Evolutionary conservation across 345 rosid species (phyloP).

Genomic region (Murraya koenigii): DNA sequence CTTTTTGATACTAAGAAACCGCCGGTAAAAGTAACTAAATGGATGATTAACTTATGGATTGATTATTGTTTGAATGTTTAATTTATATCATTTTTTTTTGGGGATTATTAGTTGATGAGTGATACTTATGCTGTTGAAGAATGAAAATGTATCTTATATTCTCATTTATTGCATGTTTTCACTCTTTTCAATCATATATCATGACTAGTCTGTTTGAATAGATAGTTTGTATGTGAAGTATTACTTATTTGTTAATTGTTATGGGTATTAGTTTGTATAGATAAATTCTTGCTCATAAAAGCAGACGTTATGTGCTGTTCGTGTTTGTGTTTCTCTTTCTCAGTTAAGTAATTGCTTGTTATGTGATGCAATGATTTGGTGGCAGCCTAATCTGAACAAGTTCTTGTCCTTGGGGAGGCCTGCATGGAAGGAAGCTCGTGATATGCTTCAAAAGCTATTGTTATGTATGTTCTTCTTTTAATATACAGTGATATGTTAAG

Average conservation of each 20-base stretch:
- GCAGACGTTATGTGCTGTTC: neutral
- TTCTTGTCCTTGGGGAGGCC: constrained; percentile 84
- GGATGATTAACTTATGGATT: neutral
- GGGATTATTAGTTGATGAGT: neutral
- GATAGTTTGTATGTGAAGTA: neutral
- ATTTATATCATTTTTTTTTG: neutral
- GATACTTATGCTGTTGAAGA: too few species aligned
- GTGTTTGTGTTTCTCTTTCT: neutral
- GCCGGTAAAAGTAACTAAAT: neutral
- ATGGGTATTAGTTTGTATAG: neutral
- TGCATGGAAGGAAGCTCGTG: constrained; percentile 97
- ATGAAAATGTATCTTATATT: too few species aligned
- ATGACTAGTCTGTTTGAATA: neutral
- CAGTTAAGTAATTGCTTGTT: neutral
- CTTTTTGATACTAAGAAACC: neutral
- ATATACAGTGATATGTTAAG: neutral
- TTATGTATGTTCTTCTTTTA: constrained; percentile 48
- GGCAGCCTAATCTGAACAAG: constrained; percentile 76
- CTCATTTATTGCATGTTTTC: neutral
- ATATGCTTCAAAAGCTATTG: constrained; percentile 70
- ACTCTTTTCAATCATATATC: neutral
- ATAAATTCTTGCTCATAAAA: neutral
- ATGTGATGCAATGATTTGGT: constrained; percentile 23
- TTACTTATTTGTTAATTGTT: too few species aligned
- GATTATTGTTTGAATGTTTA: neutral